These are phyloP conservation scores for Kodamaea nitidulidarum DNA, from an alignment of 805 yeast species.

Conservation along the genomic window DNA sequence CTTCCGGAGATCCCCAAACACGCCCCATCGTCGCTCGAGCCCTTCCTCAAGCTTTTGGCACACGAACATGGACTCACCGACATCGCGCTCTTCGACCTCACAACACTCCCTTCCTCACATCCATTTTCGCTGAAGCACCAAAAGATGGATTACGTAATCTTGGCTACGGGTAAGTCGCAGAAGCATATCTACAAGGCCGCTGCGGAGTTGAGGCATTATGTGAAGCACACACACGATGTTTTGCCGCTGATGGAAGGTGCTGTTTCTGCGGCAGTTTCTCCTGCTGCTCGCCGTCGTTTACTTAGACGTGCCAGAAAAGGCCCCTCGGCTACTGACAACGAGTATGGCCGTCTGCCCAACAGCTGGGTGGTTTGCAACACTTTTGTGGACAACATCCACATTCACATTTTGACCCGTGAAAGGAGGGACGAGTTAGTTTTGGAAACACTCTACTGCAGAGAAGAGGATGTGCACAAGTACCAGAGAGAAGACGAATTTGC, in stretches of 20 bases:
- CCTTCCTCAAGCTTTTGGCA: slow-evolving; percentile 45
- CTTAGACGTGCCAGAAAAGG: slow-evolving; percentile 53
- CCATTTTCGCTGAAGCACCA: slow-evolving; percentile 26
- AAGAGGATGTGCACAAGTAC: slow-evolving; percentile 32
- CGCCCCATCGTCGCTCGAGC: slow-evolving; percentile 51
- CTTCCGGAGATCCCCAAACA: slow-evolving; percentile 58
- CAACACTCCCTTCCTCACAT: slow-evolving; percentile 32
- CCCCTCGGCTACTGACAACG: slow-evolving; percentile 49
- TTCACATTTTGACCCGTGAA: slow-evolving; percentile 70
- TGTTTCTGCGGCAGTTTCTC: slow-evolving; percentile 49
- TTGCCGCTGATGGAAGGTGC: slow-evolving; percentile 69
- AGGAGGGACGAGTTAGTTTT: slow-evolving; percentile 66
- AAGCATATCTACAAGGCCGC: slow-evolving; percentile 74
- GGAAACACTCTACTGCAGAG: slow-evolving; percentile 61
- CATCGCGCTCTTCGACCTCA: slow-evolving; percentile 60
- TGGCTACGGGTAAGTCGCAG: slow-evolving; percentile 73
- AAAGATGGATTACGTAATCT: slow-evolving; percentile 38
- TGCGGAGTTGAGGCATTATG: slow-evolving; percentile 47
- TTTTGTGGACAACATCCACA: slow-evolving; percentile 53
- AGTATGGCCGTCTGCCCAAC: slow-evolving; percentile 56
- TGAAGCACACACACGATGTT: slow-evolving; percentile 45
- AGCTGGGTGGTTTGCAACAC: slow-evolving; percentile 84
- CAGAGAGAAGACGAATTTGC: slow-evolving; percentile 14
- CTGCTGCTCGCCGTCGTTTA: slow-evolving; percentile 35
- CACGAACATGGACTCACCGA: slow-evolving; percentile 64